Evolutionary conservation across 2,329 filamentous ascomycete species (phyloP), one percentile per base, ranked within the genome.

Genomic region (Cladosporium oxysporum): DNA sequence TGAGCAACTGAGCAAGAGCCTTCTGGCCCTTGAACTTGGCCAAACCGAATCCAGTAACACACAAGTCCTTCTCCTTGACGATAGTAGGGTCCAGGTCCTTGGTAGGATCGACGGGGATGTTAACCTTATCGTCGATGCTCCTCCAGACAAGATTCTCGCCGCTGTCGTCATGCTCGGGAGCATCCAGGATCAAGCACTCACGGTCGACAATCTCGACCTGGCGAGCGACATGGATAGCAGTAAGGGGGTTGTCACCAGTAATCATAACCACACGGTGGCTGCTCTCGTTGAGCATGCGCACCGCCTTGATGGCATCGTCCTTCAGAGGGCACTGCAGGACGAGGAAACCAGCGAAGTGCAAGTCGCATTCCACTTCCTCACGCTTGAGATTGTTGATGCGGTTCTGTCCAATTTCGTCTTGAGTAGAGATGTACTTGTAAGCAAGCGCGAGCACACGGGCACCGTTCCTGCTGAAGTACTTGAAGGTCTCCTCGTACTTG

Each of bases 201-300:
- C 95, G 90, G 75, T 99, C 95, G 18, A 99, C 93, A 77, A 99
- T 99, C 78, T 99, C 95, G 29, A 99, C 95, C 77, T 97, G 90
- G 68, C 90, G 89, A 18, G 95, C 95, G 65, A 99, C 95, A 76
- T 99, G 94, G 12, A 97, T 92, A 70, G 95, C 95, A 49, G 95
- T 99, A 62, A 99, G 85, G 14, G 95, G 94, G 78, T 99, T 99
- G 79, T 99, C 95, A 76, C 95, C 95, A 67, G 95, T 99, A 71
- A 99, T 99, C 95, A 99, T 99, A 72, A 99, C 91, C 57, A 97
- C 93, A 72, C 95, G 92, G 79, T 99, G 95, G 80, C 93, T 98
- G 80, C 94, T 98, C 83, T 99, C 95, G 76, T 97, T 99, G 72
- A 99, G 86, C 92, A 98, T 97, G 70, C 91, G 92, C 49, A 99